These are phyloP conservation scores for Tricholomella constricta DNA, from an alignment of 768 basidiomycete genomes.

Conservation along the genomic window DNA sequence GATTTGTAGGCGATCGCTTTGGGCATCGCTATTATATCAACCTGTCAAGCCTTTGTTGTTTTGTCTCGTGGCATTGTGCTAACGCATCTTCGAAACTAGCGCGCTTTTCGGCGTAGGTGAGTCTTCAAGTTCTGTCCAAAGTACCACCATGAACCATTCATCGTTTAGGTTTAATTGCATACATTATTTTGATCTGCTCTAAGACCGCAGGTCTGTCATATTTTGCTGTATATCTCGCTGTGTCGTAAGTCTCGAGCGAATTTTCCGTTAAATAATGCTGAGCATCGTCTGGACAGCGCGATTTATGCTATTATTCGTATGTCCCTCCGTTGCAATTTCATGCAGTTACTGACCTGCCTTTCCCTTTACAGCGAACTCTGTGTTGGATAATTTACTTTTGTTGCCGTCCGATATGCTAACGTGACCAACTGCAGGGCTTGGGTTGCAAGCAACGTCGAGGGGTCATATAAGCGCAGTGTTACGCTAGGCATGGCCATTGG, in stretches of 20 bases:
- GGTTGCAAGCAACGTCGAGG: conserved; percentile 74
- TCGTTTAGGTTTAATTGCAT: conserved; percentile 50
- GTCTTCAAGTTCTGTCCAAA: not conserved
- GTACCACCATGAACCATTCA: not conserved
- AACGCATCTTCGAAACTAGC: conserved; percentile 14
- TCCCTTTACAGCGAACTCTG: conserved; percentile 42
- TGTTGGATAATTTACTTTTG: conserved; percentile 35
- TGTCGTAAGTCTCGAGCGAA: conserved; percentile 51
- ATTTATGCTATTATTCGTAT: conserved; percentile 56
- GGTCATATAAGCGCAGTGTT: conserved; percentile 72
- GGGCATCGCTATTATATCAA: conserved; percentile 62
- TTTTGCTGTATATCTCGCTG: conserved; percentile 71
- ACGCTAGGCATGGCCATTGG: conserved; percentile 73
- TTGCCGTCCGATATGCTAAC: conserved; percentile 3
- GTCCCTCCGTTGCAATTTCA: conserved; percentile 17
- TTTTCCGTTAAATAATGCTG: not conserved
- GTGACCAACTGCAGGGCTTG: conserved; percentile 52
- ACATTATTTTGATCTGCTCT: conserved; percentile 67
- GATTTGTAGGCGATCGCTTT: conserved; percentile 61
- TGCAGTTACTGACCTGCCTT: not conserved
- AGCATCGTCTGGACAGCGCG: conserved; percentile 30
- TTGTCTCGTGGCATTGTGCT: not conserved
- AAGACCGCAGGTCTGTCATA: conserved; percentile 65
- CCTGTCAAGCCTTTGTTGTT: conserved; percentile 42
- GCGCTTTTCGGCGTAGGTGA: conserved; percentile 29